These are phyloP conservation scores for Huiozyma sinensis DNA, from an alignment of 805 yeast species.

Conservation along the genomic window DNA sequence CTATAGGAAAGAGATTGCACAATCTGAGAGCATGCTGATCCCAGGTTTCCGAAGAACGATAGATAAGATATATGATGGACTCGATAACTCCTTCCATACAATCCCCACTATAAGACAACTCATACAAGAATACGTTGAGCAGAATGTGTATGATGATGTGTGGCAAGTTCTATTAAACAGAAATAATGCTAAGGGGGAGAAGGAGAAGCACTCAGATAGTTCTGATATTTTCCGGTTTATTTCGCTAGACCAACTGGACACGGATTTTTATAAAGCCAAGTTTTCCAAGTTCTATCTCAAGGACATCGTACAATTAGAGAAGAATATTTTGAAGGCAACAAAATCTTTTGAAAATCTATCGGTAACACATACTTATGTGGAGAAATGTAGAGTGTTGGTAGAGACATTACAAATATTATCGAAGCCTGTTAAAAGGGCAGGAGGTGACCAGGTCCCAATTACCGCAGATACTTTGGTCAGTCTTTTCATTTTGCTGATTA, in stretches of 20 bases:
- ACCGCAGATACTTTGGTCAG: slow-evolving; percentile 80
- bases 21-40: too few species aligned
- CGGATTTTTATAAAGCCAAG: slow-evolving; percentile 33
- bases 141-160: slow-evolving; percentile 51
- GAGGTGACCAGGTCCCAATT: slow-evolving; percentile 23
- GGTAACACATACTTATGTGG: slow-evolving; percentile 36
- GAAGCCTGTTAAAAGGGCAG: slow-evolving; percentile 8
- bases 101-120: slow-evolving; percentile 9
- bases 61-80: too few species aligned
- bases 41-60: too few species aligned
- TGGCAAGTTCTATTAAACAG: slow-evolving; percentile 39
- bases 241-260: slow-evolving; percentile 35
- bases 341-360: slow-evolving; percentile 38
- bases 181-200: background rate
- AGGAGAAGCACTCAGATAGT: too few species aligned
- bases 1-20: too few species aligned
- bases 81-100: too few species aligned
- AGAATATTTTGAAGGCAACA: slow-evolving; percentile 41
- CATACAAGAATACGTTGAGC: slow-evolving; percentile 63
- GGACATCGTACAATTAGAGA: slow-evolving; percentile 28
- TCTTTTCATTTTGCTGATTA: slow-evolving; percentile 58
- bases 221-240: slow-evolving; percentile 9
- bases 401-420: slow-evolving; percentile 46
- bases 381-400: slow-evolving; percentile 40
- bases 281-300: slow-evolving; percentile 21